Conservation (phyloP, 345 rosid genomes). For the Euphorbia pulcherrima region DNA sequence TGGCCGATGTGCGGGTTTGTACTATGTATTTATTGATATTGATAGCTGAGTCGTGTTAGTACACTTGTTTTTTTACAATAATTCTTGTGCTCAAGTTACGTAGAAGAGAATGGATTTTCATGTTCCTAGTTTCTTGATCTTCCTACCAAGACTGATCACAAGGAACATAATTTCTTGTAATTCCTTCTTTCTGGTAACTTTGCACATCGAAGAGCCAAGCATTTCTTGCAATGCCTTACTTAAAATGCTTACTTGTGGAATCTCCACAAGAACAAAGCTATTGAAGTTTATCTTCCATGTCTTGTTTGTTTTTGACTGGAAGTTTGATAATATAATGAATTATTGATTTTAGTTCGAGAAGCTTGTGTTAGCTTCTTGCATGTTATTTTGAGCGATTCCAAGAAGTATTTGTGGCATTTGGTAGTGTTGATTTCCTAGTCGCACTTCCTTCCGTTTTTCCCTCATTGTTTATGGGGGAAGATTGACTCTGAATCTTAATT, state of each 20-base stretch:
- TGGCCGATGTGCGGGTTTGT: conserved; percentile 79
- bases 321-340: background rate
- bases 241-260: background rate
- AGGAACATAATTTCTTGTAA: background rate
- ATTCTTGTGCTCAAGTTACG: background rate
- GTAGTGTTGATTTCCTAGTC: background rate
- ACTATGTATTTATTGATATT: conserved; percentile 20
- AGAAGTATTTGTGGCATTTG: background rate
- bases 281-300: background rate
- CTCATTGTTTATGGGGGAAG: background rate
- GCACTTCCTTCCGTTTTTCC: background rate
- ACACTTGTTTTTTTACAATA: background rate
- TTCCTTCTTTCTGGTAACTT: background rate
- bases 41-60: conserved; percentile 7
- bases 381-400: background rate
- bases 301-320: background rate
- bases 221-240: background rate
- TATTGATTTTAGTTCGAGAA: background rate
- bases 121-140: background rate
- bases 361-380: background rate
- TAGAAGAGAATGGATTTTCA: background rate
- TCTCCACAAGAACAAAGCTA: background rate
- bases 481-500: background rate
- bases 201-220: background rate
- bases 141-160: background rate